Evolutionary conservation across 139 green algal genomes (phyloP), one percentile per base, ranked within the genome.

Genomic region (Chlamydomonas incerta): DNA sequence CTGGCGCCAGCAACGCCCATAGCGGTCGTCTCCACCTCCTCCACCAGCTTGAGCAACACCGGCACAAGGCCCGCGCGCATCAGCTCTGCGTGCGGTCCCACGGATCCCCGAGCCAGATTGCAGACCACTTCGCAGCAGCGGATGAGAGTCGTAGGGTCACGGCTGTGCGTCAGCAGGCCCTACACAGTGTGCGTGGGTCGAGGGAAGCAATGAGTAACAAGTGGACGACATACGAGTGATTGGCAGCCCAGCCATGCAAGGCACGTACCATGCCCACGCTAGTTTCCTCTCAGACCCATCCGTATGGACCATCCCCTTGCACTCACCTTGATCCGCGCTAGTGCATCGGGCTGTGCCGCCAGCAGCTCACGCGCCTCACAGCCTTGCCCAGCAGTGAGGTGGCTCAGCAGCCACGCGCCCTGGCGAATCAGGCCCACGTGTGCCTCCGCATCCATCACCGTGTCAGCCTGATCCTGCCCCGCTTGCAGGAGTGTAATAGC

Each of bases 381-480:
- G 31, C 74, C 74, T 21, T 70, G 74, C 2, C 74, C 57, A 4
- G 74, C 74, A 0, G 74, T 81, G 3, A 81, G 33, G 74, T 81
- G 33, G 35, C 74, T 81, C 33, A 81, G 57, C 33, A 81, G 55
- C 74, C 74, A 81, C 5, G 34, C 74, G 3, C 55, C 74, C 24
- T 81, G 74, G 21, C 74, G 74, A 23, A 35, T 31, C 2, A 71
- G 57, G 46, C 11, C 74, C 23, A 33, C 5, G 4, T 81, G 33
- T 6, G 31, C 21, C 20, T 70, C 33, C 0, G 41, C 41, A 50
- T 50, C 41, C 41, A 50, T 8, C 8, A 13, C 41, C 5, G 41
- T 13, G 8, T 13, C 41, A 8, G 8, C 41, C 8, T 50, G 41
- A 5, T 13, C 6, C 41, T 50, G 41, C 8, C 6, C 41, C 41